phyloP scores from a whole-genome alignment of 768 basidiomycete genomes.

The Lentinus tigrinus region DNA sequence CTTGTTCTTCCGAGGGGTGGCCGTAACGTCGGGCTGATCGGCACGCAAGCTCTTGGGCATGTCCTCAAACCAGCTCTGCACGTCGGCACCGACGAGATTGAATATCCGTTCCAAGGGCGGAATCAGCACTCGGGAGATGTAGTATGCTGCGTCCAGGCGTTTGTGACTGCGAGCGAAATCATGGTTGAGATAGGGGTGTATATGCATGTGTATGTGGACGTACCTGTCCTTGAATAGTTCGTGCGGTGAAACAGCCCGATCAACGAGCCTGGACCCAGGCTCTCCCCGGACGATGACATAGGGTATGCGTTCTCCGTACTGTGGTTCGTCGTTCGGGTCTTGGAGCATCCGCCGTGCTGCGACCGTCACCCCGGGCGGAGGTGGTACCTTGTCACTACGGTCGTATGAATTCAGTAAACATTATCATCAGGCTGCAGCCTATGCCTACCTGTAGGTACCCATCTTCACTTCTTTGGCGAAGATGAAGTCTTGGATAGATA shows the following conservation, averaged over 20 bases:
- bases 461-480: conserved; percentile 92
- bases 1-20: conserved; percentile 37
- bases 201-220: background rate
- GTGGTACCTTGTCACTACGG: conserved; percentile 73
- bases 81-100: conserved; percentile 87
- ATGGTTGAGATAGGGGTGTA: background rate
- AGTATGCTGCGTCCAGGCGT: conserved; percentile 84
- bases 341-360: conserved; percentile 71
- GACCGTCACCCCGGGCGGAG: conserved; percentile 90
- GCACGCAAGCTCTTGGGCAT: conserved; percentile 68
- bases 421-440: background rate
- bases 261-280: conserved; percentile 63
- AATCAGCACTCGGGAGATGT: conserved; percentile 83
- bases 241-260: conserved; percentile 72
- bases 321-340: conserved; percentile 81
- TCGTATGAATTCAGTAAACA: background rate
- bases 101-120: conserved; percentile 90
- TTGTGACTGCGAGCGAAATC: conserved; percentile 44
- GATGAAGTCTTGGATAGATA: conserved; percentile 89
- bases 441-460: conserved; percentile 83
- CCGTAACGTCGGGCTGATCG: conserved; percentile 32
- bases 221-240: conserved; percentile 68
- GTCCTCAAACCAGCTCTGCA: conserved; percentile 80
- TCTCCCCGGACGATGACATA: conserved; percentile 80
- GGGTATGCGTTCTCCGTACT: conserved; percentile 91